These are phyloP conservation scores for Geotrichum macrosporum DNA, from an alignment of 1,139 yeast genomes.

Conservation along the genomic window DNA sequence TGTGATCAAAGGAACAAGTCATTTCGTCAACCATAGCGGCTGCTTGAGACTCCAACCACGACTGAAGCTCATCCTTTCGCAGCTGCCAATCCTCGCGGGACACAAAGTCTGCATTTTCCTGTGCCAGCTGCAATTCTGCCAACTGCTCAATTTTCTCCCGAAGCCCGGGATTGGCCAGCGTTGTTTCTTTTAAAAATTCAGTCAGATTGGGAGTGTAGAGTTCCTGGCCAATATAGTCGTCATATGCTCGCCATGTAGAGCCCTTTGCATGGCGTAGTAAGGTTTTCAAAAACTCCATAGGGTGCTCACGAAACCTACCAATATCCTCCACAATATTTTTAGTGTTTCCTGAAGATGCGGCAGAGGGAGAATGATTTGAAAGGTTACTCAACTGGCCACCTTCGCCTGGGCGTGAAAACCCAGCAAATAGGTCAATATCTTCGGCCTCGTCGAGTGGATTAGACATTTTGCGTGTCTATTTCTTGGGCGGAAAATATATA, in stretches of 20 bases:
- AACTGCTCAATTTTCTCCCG: constrained; percentile 33
- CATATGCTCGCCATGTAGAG: constrained; percentile 40
- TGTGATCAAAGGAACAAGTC: constrained; percentile 38
- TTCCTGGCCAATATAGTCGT: constrained; percentile 39
- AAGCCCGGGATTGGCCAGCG: constrained; percentile 35
- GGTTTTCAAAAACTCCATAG: constrained; percentile 34
- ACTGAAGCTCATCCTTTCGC: constrained; percentile 30
- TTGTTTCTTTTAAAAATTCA: constrained; percentile 32
- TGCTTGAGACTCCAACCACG: constrained; percentile 36
- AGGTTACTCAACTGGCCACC: too few relatives aligned
- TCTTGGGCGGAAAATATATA: too few relatives aligned
- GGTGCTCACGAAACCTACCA: constrained; percentile 38
- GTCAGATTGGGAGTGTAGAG: constrained; percentile 37
- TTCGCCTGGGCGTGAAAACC: too few relatives aligned
- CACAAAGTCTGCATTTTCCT: constrained; percentile 26
- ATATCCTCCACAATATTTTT: constrained; percentile 27
- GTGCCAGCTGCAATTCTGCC: constrained; percentile 34
- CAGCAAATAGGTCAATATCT: too few relatives aligned
- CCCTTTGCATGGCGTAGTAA: constrained; percentile 37
- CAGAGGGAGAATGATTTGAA: too few relatives aligned
- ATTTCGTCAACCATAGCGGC: constrained; percentile 35
- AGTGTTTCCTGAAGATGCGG: too few relatives aligned
- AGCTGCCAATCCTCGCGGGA: constrained; percentile 16
- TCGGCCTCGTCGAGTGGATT: too few relatives aligned
- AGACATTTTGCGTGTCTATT: too few relatives aligned